phyloP scores from a whole-genome alignment of 306 rosid species.

The Castanea crenata region DNA sequence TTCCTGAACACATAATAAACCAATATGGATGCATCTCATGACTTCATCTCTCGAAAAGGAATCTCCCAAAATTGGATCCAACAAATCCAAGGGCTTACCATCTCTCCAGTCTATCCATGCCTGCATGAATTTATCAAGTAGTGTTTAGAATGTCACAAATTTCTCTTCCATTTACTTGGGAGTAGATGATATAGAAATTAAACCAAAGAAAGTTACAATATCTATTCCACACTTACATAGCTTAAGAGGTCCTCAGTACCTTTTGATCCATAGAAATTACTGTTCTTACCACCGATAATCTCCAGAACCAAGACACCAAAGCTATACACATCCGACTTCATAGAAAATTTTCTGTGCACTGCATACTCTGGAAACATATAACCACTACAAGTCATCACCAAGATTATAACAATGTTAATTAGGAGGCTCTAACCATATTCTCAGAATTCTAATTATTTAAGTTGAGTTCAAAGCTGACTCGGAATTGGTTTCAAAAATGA shows the following conservation, averaged over 20 bases:
- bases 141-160: no score
- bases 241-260: constrained; percentile 14
- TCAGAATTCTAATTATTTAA: no score
- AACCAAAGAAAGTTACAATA: no score
- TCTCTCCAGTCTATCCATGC: constrained; percentile 55
- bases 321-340: constrained; percentile 23
- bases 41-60: neutral
- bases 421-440: no score
- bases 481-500: no score
- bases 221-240: neutral
- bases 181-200: no score
- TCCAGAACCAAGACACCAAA: constrained; percentile 21
- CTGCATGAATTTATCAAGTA: constrained; percentile 13
- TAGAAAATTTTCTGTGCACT: constrained; percentile 5
- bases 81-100: constrained; percentile 17
- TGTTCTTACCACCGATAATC: constrained; percentile 23
- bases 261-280: constrained; percentile 9
- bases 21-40: constrained; percentile 21
- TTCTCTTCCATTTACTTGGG: no score
- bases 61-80: constrained; percentile 12
- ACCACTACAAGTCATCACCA: constrained; percentile 6
- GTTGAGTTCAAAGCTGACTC: no score
- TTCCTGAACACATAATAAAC: constrained; percentile 30
- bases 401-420: no score
- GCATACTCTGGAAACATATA: constrained; percentile 27